phyloP scores from a whole-genome alignment of 371 early-diverging fungal species.

The Phascolomyces articulosus region DNA sequence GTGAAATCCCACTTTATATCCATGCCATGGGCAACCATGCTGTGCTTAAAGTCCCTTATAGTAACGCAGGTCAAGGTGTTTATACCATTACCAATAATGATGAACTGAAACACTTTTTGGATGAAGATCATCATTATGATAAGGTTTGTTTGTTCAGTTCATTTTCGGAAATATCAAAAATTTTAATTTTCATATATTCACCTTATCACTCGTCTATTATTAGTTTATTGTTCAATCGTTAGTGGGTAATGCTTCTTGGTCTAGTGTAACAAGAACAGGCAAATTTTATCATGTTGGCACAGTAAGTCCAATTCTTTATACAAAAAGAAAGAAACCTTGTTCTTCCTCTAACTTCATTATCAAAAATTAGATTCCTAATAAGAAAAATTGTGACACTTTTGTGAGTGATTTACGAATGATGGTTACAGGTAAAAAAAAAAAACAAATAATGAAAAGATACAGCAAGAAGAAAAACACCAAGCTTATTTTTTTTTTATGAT shows the following conservation, averaged over 20 bases:
- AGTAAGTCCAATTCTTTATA: background rate
- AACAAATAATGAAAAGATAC: too few relatives aligned
- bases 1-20: slow-evolving; percentile 88
- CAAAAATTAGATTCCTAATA: slow-evolving; percentile 71
- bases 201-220: too few relatives aligned
- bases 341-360: background rate
- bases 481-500: too few relatives aligned
- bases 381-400: slow-evolving; percentile 79
- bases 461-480: too few relatives aligned
- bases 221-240: slow-evolving; percentile 91
- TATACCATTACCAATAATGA: slow-evolving; percentile 87
- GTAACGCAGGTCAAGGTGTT: slow-evolving; percentile 94
- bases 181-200: too few relatives aligned
- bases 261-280: slow-evolving; percentile 77
- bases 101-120: slow-evolving; percentile 82
- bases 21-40: slow-evolving; percentile 91
- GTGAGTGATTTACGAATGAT: slow-evolving; percentile 91
- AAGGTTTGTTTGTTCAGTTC: slow-evolving; percentile 48
- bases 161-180: background rate
- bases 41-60: slow-evolving; percentile 92
- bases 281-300: slow-evolving; percentile 93
- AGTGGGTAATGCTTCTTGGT: slow-evolving; percentile 94
- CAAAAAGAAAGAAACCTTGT: background rate
- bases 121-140: slow-evolving; percentile 85
- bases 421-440: slow-evolving; percentile 69